Evolutionary conservation across 345 rosid species (phyloP), one percentile per base, ranked within the genome.

Genomic region (Abelmoschus esculentus): DNA sequence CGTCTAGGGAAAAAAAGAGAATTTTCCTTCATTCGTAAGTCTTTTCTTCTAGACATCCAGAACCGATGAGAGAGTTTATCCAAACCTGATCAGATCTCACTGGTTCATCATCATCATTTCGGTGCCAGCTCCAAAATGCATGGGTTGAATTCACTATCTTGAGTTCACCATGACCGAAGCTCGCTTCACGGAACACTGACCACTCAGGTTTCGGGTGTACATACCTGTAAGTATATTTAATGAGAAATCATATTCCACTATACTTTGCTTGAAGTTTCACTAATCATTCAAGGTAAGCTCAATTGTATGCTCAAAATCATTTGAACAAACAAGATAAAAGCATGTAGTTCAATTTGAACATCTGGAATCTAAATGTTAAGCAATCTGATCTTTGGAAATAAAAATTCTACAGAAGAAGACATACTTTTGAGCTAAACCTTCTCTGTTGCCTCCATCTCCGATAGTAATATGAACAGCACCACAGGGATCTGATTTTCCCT

Each of bases 111-210:
- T 95, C 99, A 56, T 95, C 99, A 42, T 95, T 95, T 80, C 99
- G 79, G 74, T 91, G 98, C 99, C 98, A 95, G 67, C 90, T 90
- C 99, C 98, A 92, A 44, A 73, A 76, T 26, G 97, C 97, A 74
- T 92, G 97, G 44, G 86, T 87, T 73, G 93, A 81, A 73, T 95
- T 95, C 53, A 77, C 83, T 66, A 95, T 61, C 80, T 79, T 80
- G 70, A 82, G 26, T 1, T 22, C 26, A 22, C 26, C 26, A 22
- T 22, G 26, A 22, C 26, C 26, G 1, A 22, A 95, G 87, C 79
- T 91, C 68, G 96, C 99, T 86, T 95, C 98, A 6, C 97, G 93
- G 81, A 95, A 95, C 52, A 82, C 85, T 14, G 99, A 91, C 99
- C 98, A 95, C 63, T 81, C 85, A 40, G 99, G 98, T 22, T 63